These are phyloP conservation scores for Drechslerella dactyloides DNA, from an alignment of 2,329 filamentous ascomycete genomes.

Conservation along the genomic window DNA sequence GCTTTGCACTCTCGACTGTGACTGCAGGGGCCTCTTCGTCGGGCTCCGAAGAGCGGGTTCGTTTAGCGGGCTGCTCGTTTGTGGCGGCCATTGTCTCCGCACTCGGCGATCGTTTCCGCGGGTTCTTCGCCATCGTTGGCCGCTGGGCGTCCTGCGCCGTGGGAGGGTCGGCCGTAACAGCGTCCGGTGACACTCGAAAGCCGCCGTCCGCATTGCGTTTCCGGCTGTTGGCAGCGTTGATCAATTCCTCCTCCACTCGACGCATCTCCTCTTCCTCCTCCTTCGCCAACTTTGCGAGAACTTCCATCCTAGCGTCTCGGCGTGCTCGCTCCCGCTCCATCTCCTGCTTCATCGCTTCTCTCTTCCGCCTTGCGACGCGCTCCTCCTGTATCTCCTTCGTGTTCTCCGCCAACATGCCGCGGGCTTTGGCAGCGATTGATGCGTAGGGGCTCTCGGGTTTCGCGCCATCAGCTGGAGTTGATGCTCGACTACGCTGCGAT, in stretches of 20 bases:
- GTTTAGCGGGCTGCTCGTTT: conserved; percentile 23
- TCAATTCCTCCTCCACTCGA: conserved; percentile 24
- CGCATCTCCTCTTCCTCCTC: conserved; percentile 26
- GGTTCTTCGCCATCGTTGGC: conserved; percentile 14
- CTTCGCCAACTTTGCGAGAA: conserved; percentile 27
- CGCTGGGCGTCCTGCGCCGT: conserved; percentile 30
- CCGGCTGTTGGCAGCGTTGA: conserved; percentile 21
- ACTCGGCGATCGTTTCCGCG: conserved; percentile 29
- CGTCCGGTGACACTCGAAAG: conserved; percentile 44
- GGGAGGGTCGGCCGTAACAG: conserved; percentile 22
- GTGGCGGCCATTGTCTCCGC: conserved; percentile 13
- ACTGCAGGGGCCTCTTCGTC: conserved; percentile 6
- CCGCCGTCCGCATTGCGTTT: conserved; percentile 33
- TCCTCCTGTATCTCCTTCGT: conserved; percentile 32
- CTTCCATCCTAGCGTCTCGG: conserved; percentile 42
- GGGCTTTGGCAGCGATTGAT: conserved; percentile 27
- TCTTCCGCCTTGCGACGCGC: conserved; percentile 24
- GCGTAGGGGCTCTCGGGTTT: conserved; percentile 27
- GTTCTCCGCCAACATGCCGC: conserved; percentile 33
- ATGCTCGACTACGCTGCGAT: conserved; percentile 34
- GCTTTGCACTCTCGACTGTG: conserved; percentile 12
- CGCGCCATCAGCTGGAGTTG: conserved; percentile 20
- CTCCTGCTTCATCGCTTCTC: conserved; percentile 34
- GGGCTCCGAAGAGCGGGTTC: conserved; percentile 36
- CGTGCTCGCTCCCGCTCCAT: conserved; percentile 26